phyloP scores from a whole-genome alignment of 2,329 filamentous ascomycete species.

The Scorias spongiosa region DNA sequence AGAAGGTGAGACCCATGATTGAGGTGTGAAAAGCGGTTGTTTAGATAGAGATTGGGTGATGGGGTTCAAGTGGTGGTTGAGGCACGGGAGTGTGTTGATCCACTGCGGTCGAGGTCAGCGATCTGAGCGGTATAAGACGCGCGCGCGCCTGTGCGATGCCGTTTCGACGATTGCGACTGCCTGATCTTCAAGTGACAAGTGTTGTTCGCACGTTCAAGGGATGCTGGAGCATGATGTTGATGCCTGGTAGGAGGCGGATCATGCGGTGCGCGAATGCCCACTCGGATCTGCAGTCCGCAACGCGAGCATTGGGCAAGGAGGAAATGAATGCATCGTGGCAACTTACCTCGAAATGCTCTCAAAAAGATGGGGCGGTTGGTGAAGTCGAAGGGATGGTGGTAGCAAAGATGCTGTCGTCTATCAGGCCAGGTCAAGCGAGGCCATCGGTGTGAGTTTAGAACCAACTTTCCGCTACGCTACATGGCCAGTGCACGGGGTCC shows the following conservation, averaged over 20 bases:
- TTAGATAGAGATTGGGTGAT: slow-evolving; percentile 8
- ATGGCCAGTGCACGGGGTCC: not conserved
- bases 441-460: not conserved
- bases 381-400: not conserved
- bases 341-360: not conserved
- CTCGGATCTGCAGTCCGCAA: no score
- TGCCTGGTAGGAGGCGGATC: not conserved
- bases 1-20: slow-evolving; percentile 84
- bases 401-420: not conserved
- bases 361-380: not conserved
- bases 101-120: not conserved
- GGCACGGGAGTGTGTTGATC: not conserved
- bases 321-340: not conserved
- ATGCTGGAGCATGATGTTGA: not conserved
- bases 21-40: slow-evolving; percentile 33
- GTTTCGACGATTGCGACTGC: not conserved
- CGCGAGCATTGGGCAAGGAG: no score
- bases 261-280: no score
- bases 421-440: not conserved
- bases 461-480: not conserved
- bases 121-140: no score
- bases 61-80: not conserved
- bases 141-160: no score
- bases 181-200: not conserved
- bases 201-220: not conserved